Conservation (phyloP, 2,329 filamentous ascomycete genomes). For the Ophiostoma piceae region DNA sequence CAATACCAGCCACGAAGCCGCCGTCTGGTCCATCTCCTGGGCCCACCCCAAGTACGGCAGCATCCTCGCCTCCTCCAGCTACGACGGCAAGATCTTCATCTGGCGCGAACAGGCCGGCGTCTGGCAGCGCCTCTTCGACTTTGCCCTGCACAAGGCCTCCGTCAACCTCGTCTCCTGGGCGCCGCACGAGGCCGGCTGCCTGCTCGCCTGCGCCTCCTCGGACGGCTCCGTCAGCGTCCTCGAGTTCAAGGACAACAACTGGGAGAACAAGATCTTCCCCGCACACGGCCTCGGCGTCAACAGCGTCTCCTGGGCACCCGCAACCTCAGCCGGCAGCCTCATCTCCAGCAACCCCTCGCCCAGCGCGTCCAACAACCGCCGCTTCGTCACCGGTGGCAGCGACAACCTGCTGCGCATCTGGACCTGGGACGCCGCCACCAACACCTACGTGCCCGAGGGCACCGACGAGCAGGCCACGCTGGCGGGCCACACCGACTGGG, state of each 20-base stretch:
- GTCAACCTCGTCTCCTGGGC: conserved; percentile 97
- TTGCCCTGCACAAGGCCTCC: conserved; percentile 86
- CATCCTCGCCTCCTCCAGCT: conserved; percentile 90
- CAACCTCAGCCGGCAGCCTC: conserved; percentile 75
- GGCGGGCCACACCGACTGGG: conserved; percentile 87
- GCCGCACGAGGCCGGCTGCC: conserved; percentile 91
- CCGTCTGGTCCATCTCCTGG: conserved; percentile 97
- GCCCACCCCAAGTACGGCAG: conserved; percentile 98
- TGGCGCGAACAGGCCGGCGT: conserved; percentile 80
- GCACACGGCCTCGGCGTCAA: conserved; percentile 94
- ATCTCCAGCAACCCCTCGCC: conserved; percentile 64
- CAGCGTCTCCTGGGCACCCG: conserved; percentile 90
- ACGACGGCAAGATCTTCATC: conserved; percentile 97
- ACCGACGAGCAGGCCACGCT: conserved; percentile 47
- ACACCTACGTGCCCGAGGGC: conserved; percentile 53
- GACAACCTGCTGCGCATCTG: conserved; percentile 94
- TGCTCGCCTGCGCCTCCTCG: conserved; percentile 88
- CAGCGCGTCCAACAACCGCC: conserved; percentile 58
- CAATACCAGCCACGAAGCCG: conserved; percentile 74
- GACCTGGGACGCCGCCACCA: conserved; percentile 60
- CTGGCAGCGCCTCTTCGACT: conserved; percentile 88
- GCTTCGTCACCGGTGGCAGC: conserved; percentile 91
- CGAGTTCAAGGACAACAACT: conserved; percentile 84
- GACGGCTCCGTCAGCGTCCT: conserved; percentile 91
- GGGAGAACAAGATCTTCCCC: conserved; percentile 82